Evolutionary conservation across 306 rosid genomes (phyloP).

Genomic region (Spatholobus suberectus): DNA sequence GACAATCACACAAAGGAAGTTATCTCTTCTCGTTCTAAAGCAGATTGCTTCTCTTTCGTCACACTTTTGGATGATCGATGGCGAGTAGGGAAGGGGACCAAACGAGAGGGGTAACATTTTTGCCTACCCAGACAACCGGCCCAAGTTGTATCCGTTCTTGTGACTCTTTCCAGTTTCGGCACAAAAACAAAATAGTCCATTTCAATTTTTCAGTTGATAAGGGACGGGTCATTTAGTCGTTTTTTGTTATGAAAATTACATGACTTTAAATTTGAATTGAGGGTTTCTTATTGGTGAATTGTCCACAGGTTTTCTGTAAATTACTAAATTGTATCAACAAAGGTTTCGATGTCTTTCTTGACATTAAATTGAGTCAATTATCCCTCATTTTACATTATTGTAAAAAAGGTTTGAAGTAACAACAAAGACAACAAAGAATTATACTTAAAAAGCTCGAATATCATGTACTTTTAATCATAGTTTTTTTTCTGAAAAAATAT

Average conservation of each 20-base stretch:
- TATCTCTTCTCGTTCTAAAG: neutral
- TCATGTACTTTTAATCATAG: no score
- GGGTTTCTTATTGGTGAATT: neutral
- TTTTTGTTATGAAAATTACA: neutral
- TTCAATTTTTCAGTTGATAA: neutral
- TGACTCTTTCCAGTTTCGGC: neutral
- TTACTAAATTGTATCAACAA: no score
- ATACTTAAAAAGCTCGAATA: no score
- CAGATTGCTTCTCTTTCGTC: neutral
- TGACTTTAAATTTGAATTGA: neutral
- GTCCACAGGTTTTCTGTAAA: no score
- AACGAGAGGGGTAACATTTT: neutral
- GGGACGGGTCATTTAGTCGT: neutral
- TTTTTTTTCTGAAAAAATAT: no score
- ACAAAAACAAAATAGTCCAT: neutral
- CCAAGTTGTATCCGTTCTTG: neutral
- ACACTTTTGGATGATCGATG: neutral
- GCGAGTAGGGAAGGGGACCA: neutral
- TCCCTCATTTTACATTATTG: no score
- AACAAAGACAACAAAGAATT: no score
- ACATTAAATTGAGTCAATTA: no score
- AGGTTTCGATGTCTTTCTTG: no score
- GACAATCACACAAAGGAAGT: neutral
- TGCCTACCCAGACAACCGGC: neutral
- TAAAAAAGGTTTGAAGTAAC: no score